Base-by-base conservation (phyloP, 805 yeast genomes). In the Ogataea pilisensis region DNA sequence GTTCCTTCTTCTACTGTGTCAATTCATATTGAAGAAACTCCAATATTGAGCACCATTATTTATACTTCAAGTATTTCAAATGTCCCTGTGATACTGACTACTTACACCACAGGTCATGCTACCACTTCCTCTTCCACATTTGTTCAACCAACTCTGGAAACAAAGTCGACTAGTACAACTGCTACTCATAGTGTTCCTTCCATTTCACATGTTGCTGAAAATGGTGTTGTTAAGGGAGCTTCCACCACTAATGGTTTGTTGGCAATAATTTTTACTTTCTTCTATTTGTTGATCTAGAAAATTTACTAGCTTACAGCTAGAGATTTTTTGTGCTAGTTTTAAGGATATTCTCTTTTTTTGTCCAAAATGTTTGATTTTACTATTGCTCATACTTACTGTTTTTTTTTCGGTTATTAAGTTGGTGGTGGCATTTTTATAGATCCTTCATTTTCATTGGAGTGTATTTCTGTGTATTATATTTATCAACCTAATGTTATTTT, bases 51-150 rank as follows among this genome's bases (percentile, higher is more conserved):
- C 36, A 44, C 50, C 0, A 30, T 43, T 8, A 53, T 50, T 13
- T 55, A 50, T 54, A 54, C 60, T n/a, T 45, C 60, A 16, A 48
- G 49, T 25, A 46, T 53, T 34, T 53, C 57, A n/a, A 48, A 41
- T 21, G 45, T 51, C 19, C 45, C 56, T 8, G 60, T 56, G 26
- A 51, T 45, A 22, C 46, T 55, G 42, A 57, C 62, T 18, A 54
- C 60, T 2, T 51, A 50, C 48, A 37, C 46, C 16, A 40, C 50
- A 4, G 41, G 42, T 20, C 31, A 44, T 12, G 20, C 37, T 14
- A 24, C 41, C 28, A 34, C 31, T 6, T 26, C 42, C 11, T 26
- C 45, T 7, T 2, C 13, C n/a, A 11, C 34, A 11, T n/a, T 41
- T 32, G 30, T 42, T 20, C 27, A 33, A 18, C 20, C 43, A 5